These are phyloP conservation scores for Paramecium sexaurelia DNA, from an alignment of 73 alveolate species.

Conservation along the genomic window DNA sequence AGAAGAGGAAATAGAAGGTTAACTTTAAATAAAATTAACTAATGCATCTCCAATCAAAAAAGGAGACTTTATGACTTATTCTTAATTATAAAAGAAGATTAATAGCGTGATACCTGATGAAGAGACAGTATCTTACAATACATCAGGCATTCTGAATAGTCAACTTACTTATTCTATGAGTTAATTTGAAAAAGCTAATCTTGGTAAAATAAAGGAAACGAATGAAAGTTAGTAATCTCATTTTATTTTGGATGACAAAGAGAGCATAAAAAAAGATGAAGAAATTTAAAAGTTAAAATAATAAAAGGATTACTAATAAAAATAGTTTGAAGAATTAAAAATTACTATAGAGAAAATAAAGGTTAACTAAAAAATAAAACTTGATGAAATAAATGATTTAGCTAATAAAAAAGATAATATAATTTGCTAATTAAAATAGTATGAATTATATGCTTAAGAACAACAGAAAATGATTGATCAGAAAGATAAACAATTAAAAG, in stretches of 20 bases:
- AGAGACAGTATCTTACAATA: slow-evolving; percentile 35
- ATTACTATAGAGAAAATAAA: neutral
- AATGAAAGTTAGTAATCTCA: slow-evolving; percentile 13
- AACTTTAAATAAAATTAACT: neutral
- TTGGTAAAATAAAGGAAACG: neutral
- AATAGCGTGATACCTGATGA: slow-evolving; percentile 33
- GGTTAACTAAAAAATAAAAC: neutral
- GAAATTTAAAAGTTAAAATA: neutral
- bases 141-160: neutral
- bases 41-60: slow-evolving; percentile 19
- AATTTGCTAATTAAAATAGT: neutral
- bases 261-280: neutral
- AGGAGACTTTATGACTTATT: slow-evolving; percentile 33
- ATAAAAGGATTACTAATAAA: neutral
- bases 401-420: neutral
- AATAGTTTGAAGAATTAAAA: neutral
- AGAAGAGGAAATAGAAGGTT: slow-evolving; percentile 2
- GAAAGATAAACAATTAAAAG: neutral
- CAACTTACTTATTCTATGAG: slow-evolving; percentile 35
- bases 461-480: neutral
- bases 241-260: neutral
- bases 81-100: neutral
- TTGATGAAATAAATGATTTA: neutral
- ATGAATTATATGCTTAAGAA: neutral
- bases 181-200: neutral